phyloP scores from a whole-genome alignment of 208 protist species.

The Spironucleus salmonicida region DNA sequence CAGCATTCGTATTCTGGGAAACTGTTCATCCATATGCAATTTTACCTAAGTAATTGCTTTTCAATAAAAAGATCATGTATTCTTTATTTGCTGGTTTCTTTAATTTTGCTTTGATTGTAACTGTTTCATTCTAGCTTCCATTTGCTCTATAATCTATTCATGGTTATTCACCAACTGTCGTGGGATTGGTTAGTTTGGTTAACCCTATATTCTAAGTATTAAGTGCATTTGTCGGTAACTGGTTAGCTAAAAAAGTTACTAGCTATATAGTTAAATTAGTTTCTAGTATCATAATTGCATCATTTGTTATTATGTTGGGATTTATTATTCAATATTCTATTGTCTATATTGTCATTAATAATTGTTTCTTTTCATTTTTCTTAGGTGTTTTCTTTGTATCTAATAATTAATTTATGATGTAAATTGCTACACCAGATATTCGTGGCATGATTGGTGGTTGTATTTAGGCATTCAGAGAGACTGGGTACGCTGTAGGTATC shows the following conservation, averaged over 20 bases:
- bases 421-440: slow-evolving; percentile 4
- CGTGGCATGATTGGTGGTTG: slow-evolving; percentile 16
- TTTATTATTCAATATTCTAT: neutral
- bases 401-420: slow-evolving; percentile 24
- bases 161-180: neutral
- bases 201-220: neutral
- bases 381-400: slow-evolving; percentile 8
- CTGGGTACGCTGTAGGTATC: slow-evolving; percentile 17
- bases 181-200: neutral
- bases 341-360: neutral
- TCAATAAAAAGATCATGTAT: slow-evolving; percentile 23
- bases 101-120: slow-evolving; percentile 15
- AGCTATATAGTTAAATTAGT: slow-evolving; percentile 19
- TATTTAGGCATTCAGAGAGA: slow-evolving; percentile 7
- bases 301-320: neutral
- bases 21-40: slow-evolving; percentile 7
- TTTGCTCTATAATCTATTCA: slow-evolving; percentile 10
- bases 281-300: neutral
- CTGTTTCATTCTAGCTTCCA: slow-evolving; percentile 10
- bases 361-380: neutral
- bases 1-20: slow-evolving; percentile 19
- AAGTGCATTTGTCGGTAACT: neutral
- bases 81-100: slow-evolving; percentile 1
- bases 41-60: neutral
- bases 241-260: neutral